Percentiles rank a stretch among this genome's conserved stretches.
Conservation (phyloP, 352 stramenopile genomes). For the Phytophthora pinifolia region DNA sequence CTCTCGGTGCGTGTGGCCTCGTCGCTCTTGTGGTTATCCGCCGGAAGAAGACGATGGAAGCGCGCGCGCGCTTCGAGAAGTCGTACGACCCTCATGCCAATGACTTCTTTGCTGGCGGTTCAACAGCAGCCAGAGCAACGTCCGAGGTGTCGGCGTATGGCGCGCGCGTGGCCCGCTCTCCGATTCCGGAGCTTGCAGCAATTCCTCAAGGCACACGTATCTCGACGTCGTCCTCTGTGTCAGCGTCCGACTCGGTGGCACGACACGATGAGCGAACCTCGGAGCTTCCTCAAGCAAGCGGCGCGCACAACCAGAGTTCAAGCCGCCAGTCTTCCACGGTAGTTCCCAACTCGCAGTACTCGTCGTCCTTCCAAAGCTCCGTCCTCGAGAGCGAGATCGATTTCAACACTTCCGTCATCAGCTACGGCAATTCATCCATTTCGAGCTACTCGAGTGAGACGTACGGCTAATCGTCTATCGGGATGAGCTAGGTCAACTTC, state of each 20-base stretch:
- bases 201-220: slow-evolving; percentile 31
- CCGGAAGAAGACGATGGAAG: slow-evolving; percentile 59
- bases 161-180: slow-evolving; percentile 36
- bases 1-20: slow-evolving; percentile 39
- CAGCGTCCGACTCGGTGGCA: slow-evolving; percentile 33
- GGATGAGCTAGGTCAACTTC: slow-evolving; percentile 69
- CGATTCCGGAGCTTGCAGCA: slow-evolving; percentile 49
- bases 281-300: slow-evolving; percentile 17
- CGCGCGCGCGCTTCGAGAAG: slow-evolving; percentile 45
- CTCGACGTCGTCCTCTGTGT: slow-evolving; percentile 54
- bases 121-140: slow-evolving; percentile 26
- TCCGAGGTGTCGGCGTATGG: slow-evolving; percentile 23
- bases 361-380: slow-evolving; percentile 28
- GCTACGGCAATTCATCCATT: slow-evolving; percentile 32
- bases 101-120: slow-evolving; percentile 42
- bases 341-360: slow-evolving; percentile 40
- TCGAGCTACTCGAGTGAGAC: slow-evolving; percentile 22
- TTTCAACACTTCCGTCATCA: slow-evolving; percentile 29
- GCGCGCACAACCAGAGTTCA: slow-evolving; percentile 14
- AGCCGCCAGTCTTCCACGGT: slow-evolving; percentile 50
- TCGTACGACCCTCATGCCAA: slow-evolving; percentile 34
- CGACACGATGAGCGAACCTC: slow-evolving; percentile 31
- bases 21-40: slow-evolving; percentile 55
- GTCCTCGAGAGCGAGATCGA: slow-evolving; percentile 21
- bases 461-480: slow-evolving; percentile 39